Conservation (phyloP, 305 asterid genomes). For the Caryopteris hybrid region DNA sequence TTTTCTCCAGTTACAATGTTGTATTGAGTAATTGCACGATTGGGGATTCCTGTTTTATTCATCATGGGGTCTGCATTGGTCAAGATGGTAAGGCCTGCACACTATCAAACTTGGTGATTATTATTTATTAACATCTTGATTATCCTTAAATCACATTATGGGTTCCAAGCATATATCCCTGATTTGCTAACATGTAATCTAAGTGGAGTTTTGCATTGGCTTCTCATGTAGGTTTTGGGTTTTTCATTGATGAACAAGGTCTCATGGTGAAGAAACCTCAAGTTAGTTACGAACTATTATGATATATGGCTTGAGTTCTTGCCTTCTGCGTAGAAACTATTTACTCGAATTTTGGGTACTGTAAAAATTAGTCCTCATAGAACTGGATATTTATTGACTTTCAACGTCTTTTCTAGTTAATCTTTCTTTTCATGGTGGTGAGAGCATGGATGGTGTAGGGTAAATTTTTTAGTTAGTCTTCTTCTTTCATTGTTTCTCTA, state of each 20-base stretch:
- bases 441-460: background rate
- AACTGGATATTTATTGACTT: background rate
- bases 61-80: slow-evolving; percentile 87
- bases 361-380: background rate
- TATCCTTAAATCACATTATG: background rate
- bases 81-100: slow-evolving; percentile 69
- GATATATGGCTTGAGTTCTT: slow-evolving; percentile 1
- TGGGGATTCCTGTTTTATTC: slow-evolving; percentile 72
- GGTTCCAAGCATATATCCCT: background rate
- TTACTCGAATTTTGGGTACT: background rate
- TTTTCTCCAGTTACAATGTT: slow-evolving; percentile 62
- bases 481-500: background rate
- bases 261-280: slow-evolving; percentile 87
- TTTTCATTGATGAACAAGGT: slow-evolving; percentile 68
- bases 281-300: slow-evolving; percentile 37
- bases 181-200: slow-evolving; percentile 11
- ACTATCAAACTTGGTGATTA: background rate
- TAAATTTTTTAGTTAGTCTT: background rate
- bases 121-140: background rate
- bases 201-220: slow-evolving; percentile 8
- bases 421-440: background rate
- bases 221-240: slow-evolving; percentile 69
- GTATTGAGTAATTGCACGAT: slow-evolving; percentile 70
- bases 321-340: background rate
- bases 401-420: background rate